Evolutionary conservation across 306 rosid species (phyloP), one percentile per base, ranked within the genome.

Genomic region (Begonia peltatifolia): DNA sequence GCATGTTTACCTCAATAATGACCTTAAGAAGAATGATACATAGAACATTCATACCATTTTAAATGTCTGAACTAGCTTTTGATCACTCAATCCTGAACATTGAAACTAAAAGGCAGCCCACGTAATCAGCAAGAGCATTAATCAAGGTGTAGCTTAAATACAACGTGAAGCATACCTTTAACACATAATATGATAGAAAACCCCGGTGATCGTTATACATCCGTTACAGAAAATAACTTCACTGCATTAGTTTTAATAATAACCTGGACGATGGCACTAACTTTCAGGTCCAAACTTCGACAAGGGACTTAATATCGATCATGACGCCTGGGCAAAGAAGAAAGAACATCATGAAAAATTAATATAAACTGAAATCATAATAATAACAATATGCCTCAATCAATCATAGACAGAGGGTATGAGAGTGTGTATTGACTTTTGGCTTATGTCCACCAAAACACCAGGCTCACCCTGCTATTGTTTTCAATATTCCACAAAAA

Each of bases 271-370:
- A 44, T 3, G 48, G 6, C 48, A 44, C 48, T 12, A 10, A n/a
- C 48, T 44, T 44, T 44, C 48, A 10, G 4, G 6, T 44, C 48
- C 4, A 4, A 10, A 10, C 48, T 44, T 44, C 14, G 14, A 44
- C 14, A 44, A 44, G 48, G n/a, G 14, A n/a, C 48, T 76, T 83
- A 87, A 77, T 80, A 68, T 49, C 94, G 84, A 59, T 87, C 96
- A 57, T 87, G 25, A 41, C 83, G 96, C 94, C 96, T 87, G 84
- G 35, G 9, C 3, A 2, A 64, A 59, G 52, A 66, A 56, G 12
- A 60, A 42, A 42, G 46, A 42, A 42, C 46, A 42, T 9, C n/a
- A 44, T 11, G 12, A 44, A n/a, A 44, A 1, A n/a, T 44, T 44
- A 25, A 3, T 25, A 11, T 44, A 44, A 44, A 12, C 44, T 11